phyloP scores from a whole-genome alignment of 2,329 filamentous ascomycete genomes.

The Teratosphaeria viscida region DNA sequence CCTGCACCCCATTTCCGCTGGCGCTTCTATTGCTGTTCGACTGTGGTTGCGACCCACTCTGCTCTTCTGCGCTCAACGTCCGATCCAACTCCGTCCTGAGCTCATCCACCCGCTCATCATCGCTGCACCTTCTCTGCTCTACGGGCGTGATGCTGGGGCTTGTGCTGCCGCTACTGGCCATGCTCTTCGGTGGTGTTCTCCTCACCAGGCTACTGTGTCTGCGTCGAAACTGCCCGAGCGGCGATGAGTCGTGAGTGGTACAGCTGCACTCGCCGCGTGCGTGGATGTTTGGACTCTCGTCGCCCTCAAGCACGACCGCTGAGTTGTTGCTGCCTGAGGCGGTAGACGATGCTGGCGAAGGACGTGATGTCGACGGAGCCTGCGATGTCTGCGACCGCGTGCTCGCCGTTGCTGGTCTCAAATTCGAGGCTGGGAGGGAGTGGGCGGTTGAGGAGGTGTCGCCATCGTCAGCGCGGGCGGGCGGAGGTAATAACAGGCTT shows the following conservation, averaged over 20 bases:
- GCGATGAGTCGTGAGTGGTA: constrained; percentile 18
- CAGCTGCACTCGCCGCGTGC: constrained; percentile 20
- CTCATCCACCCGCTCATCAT: constrained; percentile 19
- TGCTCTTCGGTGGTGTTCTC: constrained; percentile 14
- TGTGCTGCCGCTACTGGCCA: constrained; percentile 17
- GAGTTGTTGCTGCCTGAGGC: neutral
- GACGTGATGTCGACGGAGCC: neutral
- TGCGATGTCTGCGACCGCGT: neutral
- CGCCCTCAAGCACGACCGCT: neutral
- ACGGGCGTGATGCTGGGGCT: neutral
- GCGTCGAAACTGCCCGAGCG: constrained; percentile 20
- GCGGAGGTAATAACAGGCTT: neutral
- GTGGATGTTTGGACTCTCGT: constrained; percentile 12
- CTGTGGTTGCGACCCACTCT: neutral
- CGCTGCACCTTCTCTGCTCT: constrained; percentile 1
- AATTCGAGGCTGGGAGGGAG: neutral
- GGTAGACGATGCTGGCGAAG: neutral
- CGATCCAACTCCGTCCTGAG: constrained; percentile 20
- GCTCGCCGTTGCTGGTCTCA: neutral
- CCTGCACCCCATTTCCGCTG: neutral
- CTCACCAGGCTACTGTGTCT: constrained; percentile 23
- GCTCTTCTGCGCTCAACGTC: constrained; percentile 14
- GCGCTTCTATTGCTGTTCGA: neutral
- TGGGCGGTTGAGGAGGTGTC: neutral
- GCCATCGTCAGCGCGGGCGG: neutral